These are phyloP conservation scores for Myriosclerotinia duriaeana DNA, from an alignment of 2,329 filamentous ascomycete genomes.

Conservation along the genomic window DNA sequence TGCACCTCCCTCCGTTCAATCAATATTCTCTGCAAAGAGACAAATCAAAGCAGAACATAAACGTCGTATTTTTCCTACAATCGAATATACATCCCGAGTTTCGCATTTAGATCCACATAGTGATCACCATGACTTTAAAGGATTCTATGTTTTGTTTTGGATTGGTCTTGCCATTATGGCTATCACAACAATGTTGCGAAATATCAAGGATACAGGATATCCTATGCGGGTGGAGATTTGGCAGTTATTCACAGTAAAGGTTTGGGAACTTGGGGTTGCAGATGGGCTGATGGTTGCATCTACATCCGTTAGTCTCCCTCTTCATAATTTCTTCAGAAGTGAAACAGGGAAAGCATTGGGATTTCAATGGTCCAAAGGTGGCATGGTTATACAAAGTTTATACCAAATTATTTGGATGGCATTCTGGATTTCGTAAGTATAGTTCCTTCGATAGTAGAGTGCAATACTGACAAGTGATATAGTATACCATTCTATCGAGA, in stretches of 20 bases:
- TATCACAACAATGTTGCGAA: conserved; percentile 87
- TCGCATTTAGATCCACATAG: conserved; percentile 94
- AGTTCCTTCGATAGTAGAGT: background rate
- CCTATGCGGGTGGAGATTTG: conserved; percentile 84
- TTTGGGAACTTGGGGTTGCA: conserved; percentile 80
- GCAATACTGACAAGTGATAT: conserved; percentile 4
- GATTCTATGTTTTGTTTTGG: conserved; percentile 99
- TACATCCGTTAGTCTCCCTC: conserved; percentile 68
- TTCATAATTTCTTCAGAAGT: conserved; percentile 67
- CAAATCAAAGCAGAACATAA: conserved; percentile 78
- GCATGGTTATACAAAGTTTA: conserved; percentile 79
- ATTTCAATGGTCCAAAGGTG: conserved; percentile 72
- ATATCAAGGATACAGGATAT: conserved; percentile 89
- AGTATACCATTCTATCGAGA: conserved; percentile 77
- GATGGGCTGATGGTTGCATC: conserved; percentile 82
- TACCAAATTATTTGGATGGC: conserved; percentile 77
- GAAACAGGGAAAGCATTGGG: conserved; percentile 49
- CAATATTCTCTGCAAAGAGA: conserved; percentile 80
- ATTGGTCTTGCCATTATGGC: conserved; percentile 96
- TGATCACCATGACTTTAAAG: conserved; percentile 90
- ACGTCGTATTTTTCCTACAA: conserved; percentile 85
- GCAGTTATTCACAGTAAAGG: conserved; percentile 81
- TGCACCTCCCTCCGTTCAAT: conserved; percentile 88
- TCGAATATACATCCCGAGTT: conserved; percentile 85
- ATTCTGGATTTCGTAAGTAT: conserved; percentile 69